Evolutionary conservation across 2,329 filamentous ascomycete genomes (phyloP).

Genomic region (Hymenoscyphus fraxineus): DNA sequence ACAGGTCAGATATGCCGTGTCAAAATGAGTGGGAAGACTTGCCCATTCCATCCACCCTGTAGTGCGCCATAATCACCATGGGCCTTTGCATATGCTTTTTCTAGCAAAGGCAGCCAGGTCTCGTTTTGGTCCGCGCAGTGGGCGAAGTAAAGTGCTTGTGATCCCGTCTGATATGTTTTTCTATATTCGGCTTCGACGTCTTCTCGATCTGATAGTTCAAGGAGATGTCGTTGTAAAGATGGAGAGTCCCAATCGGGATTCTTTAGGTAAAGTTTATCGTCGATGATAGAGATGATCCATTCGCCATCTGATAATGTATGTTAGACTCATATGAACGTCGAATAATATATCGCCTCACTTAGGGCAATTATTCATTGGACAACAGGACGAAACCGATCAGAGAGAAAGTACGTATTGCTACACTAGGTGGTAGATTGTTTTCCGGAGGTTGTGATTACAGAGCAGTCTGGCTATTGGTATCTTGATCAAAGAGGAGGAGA

Average conservation of each 20-base stretch:
- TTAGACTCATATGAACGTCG: neutral
- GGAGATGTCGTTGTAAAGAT: constrained; percentile 67
- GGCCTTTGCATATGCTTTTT: constrained; percentile 82
- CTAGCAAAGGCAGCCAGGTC: constrained; percentile 75
- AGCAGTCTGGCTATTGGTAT: neutral
- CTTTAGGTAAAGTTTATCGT: constrained; percentile 84
- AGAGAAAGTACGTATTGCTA: too few relatives aligned
- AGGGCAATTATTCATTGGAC: too few relatives aligned
- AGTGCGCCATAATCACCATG: constrained; percentile 77
- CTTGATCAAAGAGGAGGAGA: neutral
- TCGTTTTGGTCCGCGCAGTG: constrained; percentile 73
- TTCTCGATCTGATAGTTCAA: constrained; percentile 71
- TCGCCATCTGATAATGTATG: constrained; percentile 59
- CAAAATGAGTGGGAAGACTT: constrained; percentile 5
- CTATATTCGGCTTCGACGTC: constrained; percentile 71
- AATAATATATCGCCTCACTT: too few relatives aligned
- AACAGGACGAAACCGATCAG: too few relatives aligned
- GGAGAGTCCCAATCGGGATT: constrained; percentile 79
- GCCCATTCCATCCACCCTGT: constrained; percentile 60
- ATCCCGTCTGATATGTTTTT: constrained; percentile 48
- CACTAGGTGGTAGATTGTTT: too few relatives aligned
- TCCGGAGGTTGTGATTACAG: neutral
- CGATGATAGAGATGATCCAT: constrained; percentile 88
- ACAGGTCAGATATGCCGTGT: constrained; percentile 5
- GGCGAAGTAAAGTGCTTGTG: constrained; percentile 73